Evolutionary conservation across 345 rosid genomes (phyloP).

Genomic region (Populus euphratica): DNA sequence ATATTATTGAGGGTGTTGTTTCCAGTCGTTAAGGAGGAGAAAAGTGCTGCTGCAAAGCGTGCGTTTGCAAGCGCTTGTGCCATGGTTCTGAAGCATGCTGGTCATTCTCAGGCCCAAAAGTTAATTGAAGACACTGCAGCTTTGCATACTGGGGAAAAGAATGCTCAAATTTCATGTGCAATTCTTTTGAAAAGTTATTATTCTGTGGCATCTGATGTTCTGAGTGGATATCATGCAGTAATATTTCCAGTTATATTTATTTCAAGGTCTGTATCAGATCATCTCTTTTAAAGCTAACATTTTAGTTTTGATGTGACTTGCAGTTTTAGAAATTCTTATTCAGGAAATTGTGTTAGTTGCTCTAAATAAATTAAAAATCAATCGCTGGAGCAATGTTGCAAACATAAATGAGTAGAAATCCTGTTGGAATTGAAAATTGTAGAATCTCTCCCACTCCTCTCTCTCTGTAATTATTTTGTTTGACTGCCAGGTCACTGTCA

Average conservation of each 20-base stretch:
- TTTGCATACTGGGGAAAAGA: constrained; percentile 74
- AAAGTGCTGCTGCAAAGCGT: constrained; percentile 74
- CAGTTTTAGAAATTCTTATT: neutral
- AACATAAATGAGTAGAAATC: neutral
- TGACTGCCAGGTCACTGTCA: no score
- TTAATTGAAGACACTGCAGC: constrained; percentile 80
- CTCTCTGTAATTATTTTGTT: no score
- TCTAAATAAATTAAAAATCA: neutral
- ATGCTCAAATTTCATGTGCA: constrained; percentile 79
- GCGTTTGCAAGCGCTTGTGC: constrained; percentile 93
- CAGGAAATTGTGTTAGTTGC: neutral
- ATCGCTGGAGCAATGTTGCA: neutral
- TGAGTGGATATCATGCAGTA: constrained; percentile 62
- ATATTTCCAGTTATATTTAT: constrained; percentile 76
- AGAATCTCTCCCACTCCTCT: neutral
- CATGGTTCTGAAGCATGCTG: constrained; percentile 65
- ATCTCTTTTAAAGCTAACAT: neutral
- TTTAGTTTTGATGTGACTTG: no score
- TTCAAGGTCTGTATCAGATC: constrained; percentile 55
- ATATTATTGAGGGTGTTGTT: constrained; percentile 63
- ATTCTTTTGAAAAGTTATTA: constrained; percentile 74
- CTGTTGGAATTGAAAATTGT: neutral
- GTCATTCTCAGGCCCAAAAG: constrained; percentile 64
- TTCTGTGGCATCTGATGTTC: constrained; percentile 70
- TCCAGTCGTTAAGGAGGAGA: constrained; percentile 81